Evolutionary conservation across 2,329 filamentous ascomycete species (phyloP), one percentile per base, ranked within the genome.

Genomic region (Tolypocladium pustulatum): DNA sequence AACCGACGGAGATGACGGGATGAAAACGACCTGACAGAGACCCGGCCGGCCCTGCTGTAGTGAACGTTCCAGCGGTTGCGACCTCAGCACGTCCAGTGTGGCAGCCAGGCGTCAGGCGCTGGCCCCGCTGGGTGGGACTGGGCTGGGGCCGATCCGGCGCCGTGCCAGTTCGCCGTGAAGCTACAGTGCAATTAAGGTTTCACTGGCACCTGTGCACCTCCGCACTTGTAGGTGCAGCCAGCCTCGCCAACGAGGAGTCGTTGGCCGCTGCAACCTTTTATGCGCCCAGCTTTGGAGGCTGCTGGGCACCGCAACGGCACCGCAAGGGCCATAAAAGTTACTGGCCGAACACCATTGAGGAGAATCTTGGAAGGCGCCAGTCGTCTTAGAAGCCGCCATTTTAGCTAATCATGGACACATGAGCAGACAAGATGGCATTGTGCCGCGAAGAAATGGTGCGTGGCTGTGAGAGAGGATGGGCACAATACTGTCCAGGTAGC

Each of bases 181-280:
- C 53, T n/a, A n/a, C 34, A 55, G 36, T 27, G 52, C 54, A 55
- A 34, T 30, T 55, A 55, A 55, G 54, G 54, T 55, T 55, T 41
- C 54, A 22, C 54, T 34, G 54, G 54, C 54, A 32, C 9, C 25
- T 27, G 22, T 30, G 36, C n/a, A 54, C 53, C 54, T 55, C 37
- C 54, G 22, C 37, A 32, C 12, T 6, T n/a, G n/a, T 15, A 15
- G 46, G 20, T 37, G 10, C 36, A 32, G 46, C 46, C 5, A 49
- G 41, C 22, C 41, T 25, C 41, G 25, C 43, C 22, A 27, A 32
- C 9, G 30, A 22, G 1, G 4, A 9, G n/a, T 12, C 4, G 41
- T 27, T 17, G 46, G 15, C 27, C 46, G 3, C 43, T 49, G 43
- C 25, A 17, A 8, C 7, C 43, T 49, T 27, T n/a, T 17, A 12